Evolutionary conservation across 2,329 filamentous ascomycete species (phyloP).

Genomic region (Scleromitrula shiraiana): DNA sequence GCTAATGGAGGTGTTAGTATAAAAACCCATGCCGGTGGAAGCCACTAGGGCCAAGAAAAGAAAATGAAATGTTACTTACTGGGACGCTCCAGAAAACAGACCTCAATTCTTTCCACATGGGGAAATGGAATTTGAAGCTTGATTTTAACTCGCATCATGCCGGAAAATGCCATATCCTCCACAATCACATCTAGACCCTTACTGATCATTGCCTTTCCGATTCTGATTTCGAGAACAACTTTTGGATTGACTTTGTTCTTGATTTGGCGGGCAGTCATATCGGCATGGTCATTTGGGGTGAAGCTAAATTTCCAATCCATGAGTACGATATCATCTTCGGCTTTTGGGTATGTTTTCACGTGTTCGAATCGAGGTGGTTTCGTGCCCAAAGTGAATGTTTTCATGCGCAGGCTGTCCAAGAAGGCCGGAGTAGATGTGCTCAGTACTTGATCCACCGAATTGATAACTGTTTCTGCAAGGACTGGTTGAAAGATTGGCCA

Average conservation of each 20-base stretch:
- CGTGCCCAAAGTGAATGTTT: conserved; percentile 85
- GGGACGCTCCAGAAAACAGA: conserved; percentile 86
- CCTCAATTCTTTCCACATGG: conserved; percentile 88
- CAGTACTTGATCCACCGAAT: conserved; percentile 89
- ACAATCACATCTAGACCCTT: conserved; percentile 97
- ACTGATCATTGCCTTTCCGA: conserved; percentile 94
- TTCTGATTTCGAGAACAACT: conserved; percentile 84
- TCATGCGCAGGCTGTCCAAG: conserved; percentile 86
- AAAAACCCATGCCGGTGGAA: too few species aligned
- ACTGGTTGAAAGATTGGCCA: conserved; percentile 98
- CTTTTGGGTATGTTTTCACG: conserved; percentile 95
- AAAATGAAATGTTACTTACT: conserved; percentile 10
- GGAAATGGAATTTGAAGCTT: conserved; percentile 96
- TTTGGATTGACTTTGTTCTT: conserved; percentile 97
- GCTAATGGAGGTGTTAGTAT: conserved; percentile 30
- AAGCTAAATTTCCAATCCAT: conserved; percentile 99
- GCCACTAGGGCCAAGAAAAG: background rate
- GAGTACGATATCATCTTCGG: conserved; percentile 87
- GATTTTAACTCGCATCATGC: conserved; percentile 93
- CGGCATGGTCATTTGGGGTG: conserved; percentile 86
- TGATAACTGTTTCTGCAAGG: conserved; percentile 83
- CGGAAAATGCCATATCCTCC: conserved; percentile 93
- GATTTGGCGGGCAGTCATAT: conserved; percentile 83
- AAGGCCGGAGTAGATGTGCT: conserved; percentile 88
- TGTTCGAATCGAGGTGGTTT: conserved; percentile 96